A percentile compares a stretch with the other conserved stretches of the same genome.
phyloP scores from a whole-genome alignment of 768 basidiomycete genomes.

The Mycena maculata region DNA sequence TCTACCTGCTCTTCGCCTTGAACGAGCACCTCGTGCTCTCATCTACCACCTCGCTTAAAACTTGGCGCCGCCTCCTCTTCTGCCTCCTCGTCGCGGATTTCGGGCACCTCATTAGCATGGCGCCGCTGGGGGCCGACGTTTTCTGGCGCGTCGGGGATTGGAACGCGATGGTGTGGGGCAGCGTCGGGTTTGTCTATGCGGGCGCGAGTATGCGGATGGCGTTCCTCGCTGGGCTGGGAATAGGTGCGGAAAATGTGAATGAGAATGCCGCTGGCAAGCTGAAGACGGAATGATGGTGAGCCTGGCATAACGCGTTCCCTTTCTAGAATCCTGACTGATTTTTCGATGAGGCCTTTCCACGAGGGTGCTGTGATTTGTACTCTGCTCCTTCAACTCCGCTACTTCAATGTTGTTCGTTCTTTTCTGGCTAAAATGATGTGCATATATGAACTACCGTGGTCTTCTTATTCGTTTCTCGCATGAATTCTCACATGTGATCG shows the following conservation, averaged over 20 bases:
- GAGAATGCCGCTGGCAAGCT: neutral
- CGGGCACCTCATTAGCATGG: conserved; percentile 60
- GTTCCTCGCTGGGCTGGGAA: conserved; percentile 54
- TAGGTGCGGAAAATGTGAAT: neutral
- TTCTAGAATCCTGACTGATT: too few relatives aligned
- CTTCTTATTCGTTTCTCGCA: too few relatives aligned
- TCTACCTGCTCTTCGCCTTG: conserved; percentile 63
- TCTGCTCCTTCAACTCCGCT: too few relatives aligned
- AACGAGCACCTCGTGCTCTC: conserved; percentile 63
- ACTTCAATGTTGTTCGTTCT: too few relatives aligned
- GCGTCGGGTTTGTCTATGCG: conserved; percentile 63
- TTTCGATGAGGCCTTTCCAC: too few relatives aligned
- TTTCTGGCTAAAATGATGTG: too few relatives aligned
- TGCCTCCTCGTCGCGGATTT: conserved; percentile 61
- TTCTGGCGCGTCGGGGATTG: conserved; percentile 60
- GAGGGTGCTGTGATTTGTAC: too few relatives aligned
- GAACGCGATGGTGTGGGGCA: conserved; percentile 67
- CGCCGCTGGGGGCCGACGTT: conserved; percentile 53
- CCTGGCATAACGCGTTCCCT: too few relatives aligned
- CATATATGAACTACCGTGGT: too few relatives aligned
- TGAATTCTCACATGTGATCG: too few relatives aligned
- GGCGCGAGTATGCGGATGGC: conserved; percentile 58
- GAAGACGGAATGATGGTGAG: conserved; percentile 23
- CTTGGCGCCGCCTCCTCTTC: conserved; percentile 57
- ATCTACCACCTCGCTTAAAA: conserved; percentile 51